Conservation (phyloP, 148 eudicot genomes). For the Mesembryanthemum crystallinum region DNA sequence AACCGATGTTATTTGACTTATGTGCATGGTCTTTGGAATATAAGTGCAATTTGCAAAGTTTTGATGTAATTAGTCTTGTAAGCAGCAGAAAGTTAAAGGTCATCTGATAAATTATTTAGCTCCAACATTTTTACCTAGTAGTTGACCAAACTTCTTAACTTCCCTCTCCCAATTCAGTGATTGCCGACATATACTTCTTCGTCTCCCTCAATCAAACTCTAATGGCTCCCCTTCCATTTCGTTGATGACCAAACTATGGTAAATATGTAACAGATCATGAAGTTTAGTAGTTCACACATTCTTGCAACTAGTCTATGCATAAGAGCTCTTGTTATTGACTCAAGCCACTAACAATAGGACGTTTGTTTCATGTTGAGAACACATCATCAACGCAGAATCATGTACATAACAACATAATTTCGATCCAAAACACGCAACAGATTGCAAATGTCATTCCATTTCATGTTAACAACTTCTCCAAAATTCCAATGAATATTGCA, state of each 20-base stretch:
- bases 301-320: not conserved
- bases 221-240: too few relatives aligned
- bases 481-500: not conserved
- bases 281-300: too few relatives aligned
- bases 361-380: not conserved
- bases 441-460: not conserved
- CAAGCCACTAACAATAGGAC: not conserved
- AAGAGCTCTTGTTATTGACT: not conserved
- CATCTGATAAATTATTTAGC: not conserved
- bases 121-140: not conserved
- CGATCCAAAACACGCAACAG: not conserved
- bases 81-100: not conserved
- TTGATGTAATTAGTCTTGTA: not conserved
- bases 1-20: not conserved
- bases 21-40: not conserved
- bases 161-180: too few relatives aligned
- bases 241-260: too few relatives aligned
- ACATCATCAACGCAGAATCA: not conserved
- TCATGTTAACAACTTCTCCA: not conserved
- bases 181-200: too few relatives aligned
- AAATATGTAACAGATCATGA: too few relatives aligned
- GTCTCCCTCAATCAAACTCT: too few relatives aligned
- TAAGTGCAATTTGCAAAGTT: not conserved
- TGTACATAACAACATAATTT: not conserved
- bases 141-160: too few relatives aligned